These are phyloP conservation scores for Tolypocladium ophioglossoides DNA, from an alignment of 2,329 filamentous ascomycete species.

Conservation along the genomic window DNA sequence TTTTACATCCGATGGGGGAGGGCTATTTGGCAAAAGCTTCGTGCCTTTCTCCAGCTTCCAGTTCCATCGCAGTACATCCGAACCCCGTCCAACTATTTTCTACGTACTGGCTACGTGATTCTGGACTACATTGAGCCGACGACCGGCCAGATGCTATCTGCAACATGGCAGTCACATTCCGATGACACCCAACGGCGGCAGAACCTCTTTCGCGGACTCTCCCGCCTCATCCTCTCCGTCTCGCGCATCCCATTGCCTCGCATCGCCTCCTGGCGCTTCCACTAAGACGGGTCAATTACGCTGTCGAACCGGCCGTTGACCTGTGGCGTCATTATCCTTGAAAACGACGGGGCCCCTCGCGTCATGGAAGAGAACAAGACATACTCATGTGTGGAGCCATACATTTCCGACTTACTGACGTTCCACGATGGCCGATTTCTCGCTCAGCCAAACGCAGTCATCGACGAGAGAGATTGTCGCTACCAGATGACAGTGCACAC, in stretches of 20 bases:
- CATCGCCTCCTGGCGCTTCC: conserved; percentile 17
- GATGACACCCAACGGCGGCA: conserved; percentile 5
- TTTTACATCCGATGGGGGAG: not conserved
- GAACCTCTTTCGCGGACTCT: conserved; percentile 17
- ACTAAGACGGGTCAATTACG: conserved; percentile 16
- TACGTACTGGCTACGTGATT: conserved; percentile 13
- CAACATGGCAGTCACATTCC: conserved; percentile 10
- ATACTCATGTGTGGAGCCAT: conserved; percentile 18
- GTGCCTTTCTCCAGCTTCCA: not conserved
- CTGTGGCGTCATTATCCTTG: conserved; percentile 18
- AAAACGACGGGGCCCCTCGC: conserved; percentile 20
- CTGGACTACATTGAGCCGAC: conserved; percentile 14
- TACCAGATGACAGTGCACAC: conserved; percentile 15
- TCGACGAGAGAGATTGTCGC: conserved; percentile 13
- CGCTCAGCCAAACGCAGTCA: conserved; percentile 13
- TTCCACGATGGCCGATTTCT: conserved; percentile 14
- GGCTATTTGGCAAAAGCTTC: too few relatives aligned
- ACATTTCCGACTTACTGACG: conserved; percentile 12
- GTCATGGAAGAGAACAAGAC: conserved; percentile 17
- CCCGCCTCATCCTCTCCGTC: conserved; percentile 16
- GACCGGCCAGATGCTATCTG: conserved; percentile 16
- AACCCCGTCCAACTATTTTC: not conserved
- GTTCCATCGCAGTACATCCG: not conserved
- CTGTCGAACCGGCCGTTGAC: conserved; percentile 20
- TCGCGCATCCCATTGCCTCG: conserved; percentile 15